These are phyloP conservation scores for Raffaelea albimanens DNA, from an alignment of 2,329 filamentous ascomycete species.

Conservation along the genomic window DNA sequence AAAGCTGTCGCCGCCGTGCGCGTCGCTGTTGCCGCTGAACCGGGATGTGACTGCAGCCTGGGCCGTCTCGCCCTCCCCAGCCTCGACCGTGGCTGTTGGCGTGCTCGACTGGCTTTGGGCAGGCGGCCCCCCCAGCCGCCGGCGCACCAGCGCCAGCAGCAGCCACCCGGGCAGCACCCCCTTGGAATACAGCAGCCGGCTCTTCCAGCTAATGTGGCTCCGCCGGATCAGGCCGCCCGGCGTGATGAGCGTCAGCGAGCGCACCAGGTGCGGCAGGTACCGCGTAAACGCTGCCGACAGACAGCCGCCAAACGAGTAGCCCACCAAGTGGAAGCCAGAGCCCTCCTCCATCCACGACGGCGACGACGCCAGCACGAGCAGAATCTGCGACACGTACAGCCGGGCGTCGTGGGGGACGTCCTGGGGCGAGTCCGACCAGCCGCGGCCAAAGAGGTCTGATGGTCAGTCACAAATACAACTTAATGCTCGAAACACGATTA, in stretches of 20 bases:
- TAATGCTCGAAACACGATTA: no score
- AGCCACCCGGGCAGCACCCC: conserved; percentile 51
- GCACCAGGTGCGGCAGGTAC: conserved; percentile 56
- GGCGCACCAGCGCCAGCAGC: conserved; percentile 41
- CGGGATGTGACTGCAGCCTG: neutral
- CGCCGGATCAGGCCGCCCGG: conserved; percentile 60
- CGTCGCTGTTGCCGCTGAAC: conserved; percentile 25
- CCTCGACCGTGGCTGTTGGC: no score
- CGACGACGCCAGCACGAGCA: conserved; percentile 57
- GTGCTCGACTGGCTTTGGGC: conserved; percentile 21
- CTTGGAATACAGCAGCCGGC: conserved; percentile 52
- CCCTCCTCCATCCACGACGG: conserved; percentile 41
- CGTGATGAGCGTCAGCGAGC: conserved; percentile 56
- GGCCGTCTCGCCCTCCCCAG: no score
- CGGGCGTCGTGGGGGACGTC: conserved; percentile 50
- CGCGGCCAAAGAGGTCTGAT: conserved; percentile 63
- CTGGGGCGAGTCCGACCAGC: conserved; percentile 62
- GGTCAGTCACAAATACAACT: no score
- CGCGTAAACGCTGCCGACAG: conserved; percentile 61
- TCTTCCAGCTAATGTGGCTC: conserved; percentile 50
- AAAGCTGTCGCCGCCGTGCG: conserved; percentile 27
- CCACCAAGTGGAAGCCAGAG: conserved; percentile 62
- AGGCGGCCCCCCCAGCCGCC: conserved; percentile 35
- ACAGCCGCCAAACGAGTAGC: conserved; percentile 74
- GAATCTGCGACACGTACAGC: conserved; percentile 57